A percentile compares a stretch with the other conserved stretches of the same genome.
These are phyloP conservation scores for Trichaptum fuscoviolaceum DNA, from an alignment of 768 basidiomycete genomes.

Conservation along the genomic window DNA sequence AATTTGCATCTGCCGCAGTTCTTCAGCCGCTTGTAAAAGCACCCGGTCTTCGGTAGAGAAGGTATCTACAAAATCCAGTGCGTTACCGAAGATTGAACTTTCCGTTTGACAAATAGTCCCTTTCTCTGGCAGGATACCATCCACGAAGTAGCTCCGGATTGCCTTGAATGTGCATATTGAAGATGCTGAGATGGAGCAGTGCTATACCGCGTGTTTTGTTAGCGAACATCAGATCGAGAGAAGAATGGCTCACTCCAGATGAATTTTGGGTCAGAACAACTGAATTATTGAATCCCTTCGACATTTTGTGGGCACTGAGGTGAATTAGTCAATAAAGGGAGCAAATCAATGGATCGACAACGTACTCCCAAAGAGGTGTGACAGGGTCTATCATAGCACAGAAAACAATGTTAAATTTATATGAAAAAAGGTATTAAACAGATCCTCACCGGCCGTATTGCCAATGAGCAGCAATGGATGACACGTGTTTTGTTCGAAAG, in stretches of 20 bases:
- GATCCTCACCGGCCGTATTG: neutral
- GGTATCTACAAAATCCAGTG: no score
- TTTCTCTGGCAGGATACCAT: constrained; percentile 17
- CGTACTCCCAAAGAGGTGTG: constrained; percentile 14
- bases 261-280: constrained; percentile 19
- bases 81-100: neutral
- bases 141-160: constrained; percentile 21
- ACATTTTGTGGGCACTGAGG: constrained; percentile 5
- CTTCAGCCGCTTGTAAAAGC: no score
- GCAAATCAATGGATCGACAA: neutral
- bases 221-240: neutral
- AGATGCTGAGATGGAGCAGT: constrained; percentile 15
- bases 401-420: neutral
- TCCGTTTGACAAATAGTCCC: constrained; percentile 21
- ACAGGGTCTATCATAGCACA: constrained; percentile 11
- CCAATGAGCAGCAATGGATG: constrained; percentile 1
- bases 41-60: no score
- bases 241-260: constrained; percentile 9
- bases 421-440: neutral
- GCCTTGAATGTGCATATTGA: constrained; percentile 17
- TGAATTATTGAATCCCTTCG: no score
- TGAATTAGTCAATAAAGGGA: neutral
- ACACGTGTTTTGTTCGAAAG: neutral
- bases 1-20: no score
- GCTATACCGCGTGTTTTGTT: no score